These are phyloP conservation scores for Sporothrix curviconia DNA, from an alignment of 2,329 filamentous ascomycete genomes.

Conservation along the genomic window DNA sequence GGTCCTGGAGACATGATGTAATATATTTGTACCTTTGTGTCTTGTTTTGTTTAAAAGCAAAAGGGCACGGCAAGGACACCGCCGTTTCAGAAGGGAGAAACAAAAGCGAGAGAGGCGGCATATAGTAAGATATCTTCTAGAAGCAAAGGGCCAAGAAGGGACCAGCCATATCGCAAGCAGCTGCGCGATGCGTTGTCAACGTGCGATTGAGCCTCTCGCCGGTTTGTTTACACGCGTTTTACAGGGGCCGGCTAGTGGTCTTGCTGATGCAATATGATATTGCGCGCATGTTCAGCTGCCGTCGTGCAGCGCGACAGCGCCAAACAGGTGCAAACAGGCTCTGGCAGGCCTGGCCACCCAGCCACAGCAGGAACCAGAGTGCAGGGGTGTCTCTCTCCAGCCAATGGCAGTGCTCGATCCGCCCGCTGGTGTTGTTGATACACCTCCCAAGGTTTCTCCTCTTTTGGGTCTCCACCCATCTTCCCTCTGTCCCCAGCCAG, in stretches of 20 bases:
- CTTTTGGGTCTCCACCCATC: neutral
- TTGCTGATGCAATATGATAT: neutral
- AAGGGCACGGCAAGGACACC: no score
- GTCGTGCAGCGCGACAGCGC: constrained; percentile 1
- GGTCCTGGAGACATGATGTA: no score
- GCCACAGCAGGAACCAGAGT: neutral
- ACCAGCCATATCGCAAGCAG: neutral
- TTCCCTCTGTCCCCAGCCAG: constrained; percentile 9
- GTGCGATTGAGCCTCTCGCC: neutral
- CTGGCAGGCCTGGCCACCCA: neutral
- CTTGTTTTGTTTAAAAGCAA: no score
- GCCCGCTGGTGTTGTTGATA: neutral
- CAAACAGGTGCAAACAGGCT: neutral
- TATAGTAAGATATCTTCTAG: no score
- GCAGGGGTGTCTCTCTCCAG: neutral
- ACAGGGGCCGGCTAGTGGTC: neutral
- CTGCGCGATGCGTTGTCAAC: constrained; percentile 1
- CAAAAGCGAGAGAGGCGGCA: no score
- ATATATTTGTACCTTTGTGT: no score
- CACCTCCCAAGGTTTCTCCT: neutral
- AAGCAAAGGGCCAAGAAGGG: no score
- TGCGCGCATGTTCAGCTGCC: constrained; percentile 3
- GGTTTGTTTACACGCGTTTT: neutral
- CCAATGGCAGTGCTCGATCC: neutral
- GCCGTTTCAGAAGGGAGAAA: no score